A percentile compares a stretch with the other conserved stretches of the same genome.
phyloP scores from a whole-genome alignment of 345 rosid genomes.

The Linum lewisii region DNA sequence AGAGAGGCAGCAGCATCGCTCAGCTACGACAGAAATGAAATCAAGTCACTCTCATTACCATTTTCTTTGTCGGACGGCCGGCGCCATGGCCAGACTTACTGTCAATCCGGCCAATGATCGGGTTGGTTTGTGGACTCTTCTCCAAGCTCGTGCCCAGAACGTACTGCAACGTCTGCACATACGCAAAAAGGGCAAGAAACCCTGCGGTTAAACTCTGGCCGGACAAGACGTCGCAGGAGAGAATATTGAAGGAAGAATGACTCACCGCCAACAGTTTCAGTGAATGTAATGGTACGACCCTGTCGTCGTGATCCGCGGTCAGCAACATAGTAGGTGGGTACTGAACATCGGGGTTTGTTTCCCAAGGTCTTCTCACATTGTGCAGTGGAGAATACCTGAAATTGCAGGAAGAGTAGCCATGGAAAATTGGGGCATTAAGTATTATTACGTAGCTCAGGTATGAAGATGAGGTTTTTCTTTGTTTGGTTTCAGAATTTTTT shows the following conservation, averaged over 20 bases:
- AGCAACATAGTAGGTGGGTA: constrained; percentile 87
- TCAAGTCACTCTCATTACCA: constrained; percentile 24
- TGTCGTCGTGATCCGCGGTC: constrained; percentile 96
- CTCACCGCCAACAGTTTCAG: constrained; percentile 82
- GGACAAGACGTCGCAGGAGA: too few relatives aligned
- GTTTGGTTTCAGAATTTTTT: neutral
- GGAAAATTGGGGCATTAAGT: too few relatives aligned
- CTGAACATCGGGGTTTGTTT: constrained; percentile 39
- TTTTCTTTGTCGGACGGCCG: constrained; percentile 79
- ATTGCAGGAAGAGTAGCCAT: too few relatives aligned
- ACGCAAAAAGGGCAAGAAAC: neutral
- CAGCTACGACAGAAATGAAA: neutral
- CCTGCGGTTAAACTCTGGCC: too few relatives aligned
- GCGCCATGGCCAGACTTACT: constrained; percentile 93
- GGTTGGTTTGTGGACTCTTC: constrained; percentile 79
- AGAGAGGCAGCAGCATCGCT: neutral
- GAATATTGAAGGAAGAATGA: neutral
- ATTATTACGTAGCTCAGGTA: too few relatives aligned
- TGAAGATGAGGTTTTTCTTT: neutral
- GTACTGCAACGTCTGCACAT: constrained; percentile 71
- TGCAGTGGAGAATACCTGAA: constrained; percentile 88
- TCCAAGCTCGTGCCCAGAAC: constrained; percentile 58
- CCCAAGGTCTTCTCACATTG: constrained; percentile 94
- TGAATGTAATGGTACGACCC: constrained; percentile 83
- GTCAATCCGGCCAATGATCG: constrained; percentile 75